phyloP scores from a whole-genome alignment of 179 eudicot species.

The Beta corolliflora region DNA sequence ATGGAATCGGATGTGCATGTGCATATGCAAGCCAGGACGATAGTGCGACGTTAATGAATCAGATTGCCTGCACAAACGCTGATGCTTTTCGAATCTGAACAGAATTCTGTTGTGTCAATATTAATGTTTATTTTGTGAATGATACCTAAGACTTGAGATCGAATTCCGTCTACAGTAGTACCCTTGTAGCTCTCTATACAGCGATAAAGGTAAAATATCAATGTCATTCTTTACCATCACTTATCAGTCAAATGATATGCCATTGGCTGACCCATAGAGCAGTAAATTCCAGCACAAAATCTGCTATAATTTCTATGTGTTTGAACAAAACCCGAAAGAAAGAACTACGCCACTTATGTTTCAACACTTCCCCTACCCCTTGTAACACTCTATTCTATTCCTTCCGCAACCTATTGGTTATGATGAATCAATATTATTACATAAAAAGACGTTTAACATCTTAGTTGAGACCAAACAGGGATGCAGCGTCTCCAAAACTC shows the following conservation, averaged over 20 bases:
- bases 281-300: background rate
- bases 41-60: background rate
- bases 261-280: background rate
- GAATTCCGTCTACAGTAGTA: too few relatives aligned
- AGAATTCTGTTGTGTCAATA: background rate
- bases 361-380: background rate
- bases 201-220: background rate
- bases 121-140: background rate
- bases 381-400: too few relatives aligned
- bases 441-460: background rate
- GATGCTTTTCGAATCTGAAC: background rate
- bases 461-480: background rate
- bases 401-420: background rate
- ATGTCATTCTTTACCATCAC: background rate
- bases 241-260: background rate
- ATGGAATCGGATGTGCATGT: background rate
- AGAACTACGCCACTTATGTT: background rate
- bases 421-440: background rate
- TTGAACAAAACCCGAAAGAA: background rate
- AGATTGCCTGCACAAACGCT: background rate
- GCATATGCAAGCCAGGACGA: background rate
- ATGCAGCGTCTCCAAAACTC: slow-evolving; percentile 1
- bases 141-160: too few relatives aligned
- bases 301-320: background rate
- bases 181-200: too few relatives aligned